Percentiles rank a stretch among this genome's conserved stretches.
phyloP scores from a whole-genome alignment of 2,329 filamentous ascomycete genomes.

The Stachybotrys chlorohalonatus region DNA sequence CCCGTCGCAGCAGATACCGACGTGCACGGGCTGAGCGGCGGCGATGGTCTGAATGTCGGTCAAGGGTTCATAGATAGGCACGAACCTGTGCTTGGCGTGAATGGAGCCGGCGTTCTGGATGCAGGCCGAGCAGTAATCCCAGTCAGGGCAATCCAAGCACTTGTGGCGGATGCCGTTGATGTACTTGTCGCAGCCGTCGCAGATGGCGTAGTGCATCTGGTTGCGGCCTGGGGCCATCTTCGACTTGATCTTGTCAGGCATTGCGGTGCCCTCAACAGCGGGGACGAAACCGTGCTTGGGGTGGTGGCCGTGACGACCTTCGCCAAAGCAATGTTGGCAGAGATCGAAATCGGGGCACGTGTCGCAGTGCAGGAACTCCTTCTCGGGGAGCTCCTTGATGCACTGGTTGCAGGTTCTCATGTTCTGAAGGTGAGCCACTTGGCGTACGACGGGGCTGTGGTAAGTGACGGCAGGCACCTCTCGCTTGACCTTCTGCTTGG shows the following conservation, averaged over 20 bases:
- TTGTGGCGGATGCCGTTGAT: slow-evolving; percentile 91
- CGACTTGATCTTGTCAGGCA: slow-evolving; percentile 52
- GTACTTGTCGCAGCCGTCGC: slow-evolving; percentile 85
- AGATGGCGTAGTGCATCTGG: slow-evolving; percentile 76
- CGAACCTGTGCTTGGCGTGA: slow-evolving; percentile 83
- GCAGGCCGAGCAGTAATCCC: slow-evolving; percentile 86
- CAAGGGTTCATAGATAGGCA: slow-evolving; percentile 72
- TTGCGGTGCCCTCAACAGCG: slow-evolving; percentile 51
- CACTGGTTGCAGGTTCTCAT: slow-evolving; percentile 64
- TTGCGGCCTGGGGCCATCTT: slow-evolving; percentile 75
- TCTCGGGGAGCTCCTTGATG: slow-evolving; percentile 57
- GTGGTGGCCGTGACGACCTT: slow-evolving; percentile 78
- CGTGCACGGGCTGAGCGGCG: slow-evolving; percentile 45
- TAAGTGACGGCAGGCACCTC: slow-evolving; percentile 8
- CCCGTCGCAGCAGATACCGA: slow-evolving; percentile 90
- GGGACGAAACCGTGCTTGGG: slow-evolving; percentile 74
- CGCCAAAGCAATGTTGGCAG: slow-evolving; percentile 72
- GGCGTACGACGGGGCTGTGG: slow-evolving; percentile 10
- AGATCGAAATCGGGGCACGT: slow-evolving; percentile 87
- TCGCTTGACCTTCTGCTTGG: slow-evolving; percentile 37
- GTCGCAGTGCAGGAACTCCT: slow-evolving; percentile 76
- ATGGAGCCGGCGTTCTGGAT: slow-evolving; percentile 54
- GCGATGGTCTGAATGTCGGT: slow-evolving; percentile 10
- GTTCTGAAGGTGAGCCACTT: slow-evolving; percentile 11
- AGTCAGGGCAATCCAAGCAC: slow-evolving; percentile 93